Evolutionary conservation across 2,329 filamentous ascomycete genomes (phyloP).

Genomic region (Monosporascus sp.): DNA sequence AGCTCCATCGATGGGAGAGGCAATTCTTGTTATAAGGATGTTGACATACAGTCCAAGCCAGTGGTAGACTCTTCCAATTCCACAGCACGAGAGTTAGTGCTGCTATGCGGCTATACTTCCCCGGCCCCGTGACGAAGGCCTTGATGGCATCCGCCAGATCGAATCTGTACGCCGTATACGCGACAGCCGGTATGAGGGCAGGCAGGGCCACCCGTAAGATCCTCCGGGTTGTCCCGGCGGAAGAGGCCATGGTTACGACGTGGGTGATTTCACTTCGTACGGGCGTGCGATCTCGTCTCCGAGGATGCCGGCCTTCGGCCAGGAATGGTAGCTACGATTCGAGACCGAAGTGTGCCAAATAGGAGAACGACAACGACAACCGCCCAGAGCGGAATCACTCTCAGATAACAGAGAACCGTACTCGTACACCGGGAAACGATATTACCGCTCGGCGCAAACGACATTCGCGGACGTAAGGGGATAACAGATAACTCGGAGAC

Average conservation of each 20-base stretch:
- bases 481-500: background rate
- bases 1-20: no score
- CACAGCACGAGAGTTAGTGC: slow-evolving; percentile 51
- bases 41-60: slow-evolving; percentile 66
- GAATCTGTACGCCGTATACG: slow-evolving; percentile 42
- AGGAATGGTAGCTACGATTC: slow-evolving; percentile 10
- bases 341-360: slow-evolving; percentile 28
- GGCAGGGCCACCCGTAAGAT: slow-evolving; percentile 24
- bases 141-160: slow-evolving; percentile 35
- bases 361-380: slow-evolving; percentile 33
- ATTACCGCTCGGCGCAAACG: slow-evolving; percentile 16
- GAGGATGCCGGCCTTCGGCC: slow-evolving; percentile 5
- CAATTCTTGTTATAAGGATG: background rate
- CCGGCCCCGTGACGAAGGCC: slow-evolving; percentile 49
- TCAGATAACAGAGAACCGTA: slow-evolving; percentile 35
- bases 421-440: slow-evolving; percentile 38
- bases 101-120: slow-evolving; percentile 46
- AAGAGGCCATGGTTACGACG: slow-evolving; percentile 20
- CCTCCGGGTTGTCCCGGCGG: slow-evolving; percentile 14
- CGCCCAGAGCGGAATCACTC: slow-evolving; percentile 37
- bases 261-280: background rate
- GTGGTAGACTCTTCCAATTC: slow-evolving; percentile 71
- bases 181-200: slow-evolving; percentile 38
- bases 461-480: slow-evolving; percentile 13
- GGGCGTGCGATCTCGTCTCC: background rate